Base-by-base conservation (phyloP, 1,139 yeast species). In the Sugiyamaella xylanicola region DNA sequence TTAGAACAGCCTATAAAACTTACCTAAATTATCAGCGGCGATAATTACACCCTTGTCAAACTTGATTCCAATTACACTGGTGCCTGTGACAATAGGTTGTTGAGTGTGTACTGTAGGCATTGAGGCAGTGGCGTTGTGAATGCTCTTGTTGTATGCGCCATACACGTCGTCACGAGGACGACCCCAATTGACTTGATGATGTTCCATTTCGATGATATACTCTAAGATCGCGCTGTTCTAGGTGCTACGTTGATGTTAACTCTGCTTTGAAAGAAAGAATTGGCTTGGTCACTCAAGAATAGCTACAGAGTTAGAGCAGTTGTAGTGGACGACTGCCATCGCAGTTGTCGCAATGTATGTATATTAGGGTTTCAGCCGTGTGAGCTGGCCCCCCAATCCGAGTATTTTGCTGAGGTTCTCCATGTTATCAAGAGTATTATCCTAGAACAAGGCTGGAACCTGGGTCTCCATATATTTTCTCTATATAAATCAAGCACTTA, bases 121-220 rank as follows among this genome's bases (percentile, higher is more conserved):
- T 36, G 60, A 56, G 58, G 57, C 61, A 46, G 70, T 70, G n/a
- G 88, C 81, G 61, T 84, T 75, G 61, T 96, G 91, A 69, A 91
- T 89, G 49, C 79, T 74, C 50, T 77, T 75, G 72, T 87, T 87
- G 74, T 91, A 93, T 13, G 77, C 72, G 15, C 99, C 99, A 68
- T 93, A 93, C 2, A 84, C 79, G 50, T 81, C 83, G 70, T 87
- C 84, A 53, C 86, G 79, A 59, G 98, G 98, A 74, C 97, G 87
- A 19, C 98, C 99, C 99, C 99, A 93, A 65, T 81, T 79, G 65
- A 79, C 85, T 63, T 97, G 98, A 78, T 87, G 89, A 90, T 93
- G 98, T 69, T 93, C 88, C 99, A 93, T 92, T 57, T 50, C 57
- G 39, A 5, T n/a, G n/a, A n/a, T n/a, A n/a, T n/a, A n/a, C n/a